Evolutionary conservation across 2,329 filamentous ascomycete species (phyloP).

Genomic region (Monosporascus sp.): DNA sequence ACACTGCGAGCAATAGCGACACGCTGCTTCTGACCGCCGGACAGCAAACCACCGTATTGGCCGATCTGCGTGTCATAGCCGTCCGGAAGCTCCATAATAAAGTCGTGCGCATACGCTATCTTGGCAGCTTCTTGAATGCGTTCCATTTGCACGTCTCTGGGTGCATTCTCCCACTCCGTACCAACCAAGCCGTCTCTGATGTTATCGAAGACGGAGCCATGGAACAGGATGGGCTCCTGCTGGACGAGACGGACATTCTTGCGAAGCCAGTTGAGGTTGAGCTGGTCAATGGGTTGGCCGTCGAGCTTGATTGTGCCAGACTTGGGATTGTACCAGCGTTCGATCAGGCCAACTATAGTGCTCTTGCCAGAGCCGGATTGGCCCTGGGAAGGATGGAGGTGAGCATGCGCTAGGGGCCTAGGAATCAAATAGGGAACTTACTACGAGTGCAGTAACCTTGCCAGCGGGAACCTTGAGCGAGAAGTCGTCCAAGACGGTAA

Average conservation of each 20-base stretch:
- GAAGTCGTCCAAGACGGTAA: slow-evolving; percentile 36
- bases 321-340: slow-evolving; percentile 86
- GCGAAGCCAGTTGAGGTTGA: slow-evolving; percentile 83
- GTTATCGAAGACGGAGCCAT: slow-evolving; percentile 78
- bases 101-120: slow-evolving; percentile 87
- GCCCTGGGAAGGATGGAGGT: neutral
- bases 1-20: slow-evolving; percentile 85
- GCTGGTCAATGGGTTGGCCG: slow-evolving; percentile 66
- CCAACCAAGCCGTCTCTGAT: slow-evolving; percentile 64
- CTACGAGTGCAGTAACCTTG: slow-evolving; percentile 38
- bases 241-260: slow-evolving; percentile 84
- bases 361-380: slow-evolving; percentile 24
- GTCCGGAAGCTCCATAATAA: slow-evolving; percentile 75
- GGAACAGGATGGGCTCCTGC: slow-evolving; percentile 84
- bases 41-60: slow-evolving; percentile 73
- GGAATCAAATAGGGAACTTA: slow-evolving; percentile 9
- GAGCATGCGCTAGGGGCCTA: neutral
- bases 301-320: slow-evolving; percentile 73
- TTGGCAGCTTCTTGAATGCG: slow-evolving; percentile 72
- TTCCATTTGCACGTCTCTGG: slow-evolving; percentile 58
- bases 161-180: slow-evolving; percentile 45
- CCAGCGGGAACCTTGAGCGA: slow-evolving; percentile 37
- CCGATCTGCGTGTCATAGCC: slow-evolving; percentile 79
- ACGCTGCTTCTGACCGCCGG: slow-evolving; percentile 86
- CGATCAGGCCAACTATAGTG: slow-evolving; percentile 82